A percentile compares a stretch with the other conserved stretches of the same genome.
These are phyloP conservation scores for Talaromyces sp. DNA, from an alignment of 2,329 filamentous ascomycete species.

Conservation along the genomic window DNA sequence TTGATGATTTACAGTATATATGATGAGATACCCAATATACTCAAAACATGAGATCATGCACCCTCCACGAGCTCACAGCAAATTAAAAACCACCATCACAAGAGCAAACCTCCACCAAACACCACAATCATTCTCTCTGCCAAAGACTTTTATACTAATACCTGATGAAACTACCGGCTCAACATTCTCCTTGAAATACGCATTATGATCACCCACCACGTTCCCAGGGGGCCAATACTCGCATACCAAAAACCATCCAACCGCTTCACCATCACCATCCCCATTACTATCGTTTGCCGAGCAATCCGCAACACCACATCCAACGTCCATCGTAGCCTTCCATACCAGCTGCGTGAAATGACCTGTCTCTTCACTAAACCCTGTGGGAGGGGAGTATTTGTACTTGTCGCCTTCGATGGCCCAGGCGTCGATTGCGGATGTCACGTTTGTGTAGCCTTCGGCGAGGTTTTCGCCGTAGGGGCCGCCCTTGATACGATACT, in stretches of 20 bases:
- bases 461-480: constrained; percentile 73
- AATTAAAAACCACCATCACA: not conserved
- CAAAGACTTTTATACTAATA: not conserved
- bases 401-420: constrained; percentile 59
- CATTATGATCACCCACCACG: constrained; percentile 39
- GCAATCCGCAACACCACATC: constrained; percentile 49
- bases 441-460: constrained; percentile 60
- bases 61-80: not conserved
- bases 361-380: constrained; percentile 61
- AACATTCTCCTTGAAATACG: constrained; percentile 34
- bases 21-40: constrained; percentile 13
- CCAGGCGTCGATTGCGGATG: constrained; percentile 62
- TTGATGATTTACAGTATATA: constrained; percentile 31
- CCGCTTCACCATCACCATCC: constrained; percentile 24
- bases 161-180: constrained; percentile 15
- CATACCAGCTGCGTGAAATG: constrained; percentile 76
- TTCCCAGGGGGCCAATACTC: constrained; percentile 69
- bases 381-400: constrained; percentile 53
- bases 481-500: constrained; percentile 44
- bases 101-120: not conserved
- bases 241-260: constrained; percentile 65
- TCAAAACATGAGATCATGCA: not conserved
- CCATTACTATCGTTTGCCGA: constrained; percentile 29
- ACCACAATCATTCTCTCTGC: not conserved
- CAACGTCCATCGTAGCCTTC: constrained; percentile 59